phyloP scores from a whole-genome alignment of 108 stramenopile genomes.

The Aurantiochytrium sp. region DNA sequence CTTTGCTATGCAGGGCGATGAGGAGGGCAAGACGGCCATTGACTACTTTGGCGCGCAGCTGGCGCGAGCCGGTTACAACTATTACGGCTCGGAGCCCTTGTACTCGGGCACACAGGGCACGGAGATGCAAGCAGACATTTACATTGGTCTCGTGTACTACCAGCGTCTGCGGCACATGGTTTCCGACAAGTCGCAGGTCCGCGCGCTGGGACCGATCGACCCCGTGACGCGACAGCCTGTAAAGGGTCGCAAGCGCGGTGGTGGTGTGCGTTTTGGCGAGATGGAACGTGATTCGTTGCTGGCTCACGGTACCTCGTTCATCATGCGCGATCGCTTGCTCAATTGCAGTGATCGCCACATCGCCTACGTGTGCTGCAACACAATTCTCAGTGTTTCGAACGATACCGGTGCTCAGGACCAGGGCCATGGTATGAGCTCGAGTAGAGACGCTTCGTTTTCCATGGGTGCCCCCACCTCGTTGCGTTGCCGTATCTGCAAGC shows the following conservation, averaged over 20 bases:
- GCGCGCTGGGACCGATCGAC: slow-evolving; percentile 88
- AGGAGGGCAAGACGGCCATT: slow-evolving; percentile 68
- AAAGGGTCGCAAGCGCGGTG: slow-evolving; percentile 95
- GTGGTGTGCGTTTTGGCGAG: slow-evolving; percentile 95
- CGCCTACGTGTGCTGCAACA: slow-evolving; percentile 88
- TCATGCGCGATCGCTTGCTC: slow-evolving; percentile 85
- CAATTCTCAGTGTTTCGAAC: slow-evolving; percentile 60
- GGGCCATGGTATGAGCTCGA: too few relatives aligned
- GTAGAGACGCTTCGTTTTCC: too few relatives aligned
- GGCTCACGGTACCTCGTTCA: slow-evolving; percentile 85
- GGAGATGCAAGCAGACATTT: slow-evolving; percentile 93
- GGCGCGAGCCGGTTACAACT: slow-evolving; percentile 85
- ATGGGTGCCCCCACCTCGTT: background rate
- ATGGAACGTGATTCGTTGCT: slow-evolving; percentile 98
- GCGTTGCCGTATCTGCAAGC: background rate
- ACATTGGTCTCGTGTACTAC: slow-evolving; percentile 96
- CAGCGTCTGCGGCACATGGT: slow-evolving; percentile 99
- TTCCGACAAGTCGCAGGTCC: slow-evolving; percentile 96
- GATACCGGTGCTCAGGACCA: background rate
- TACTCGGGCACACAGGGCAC: slow-evolving; percentile 95
- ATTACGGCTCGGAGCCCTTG: slow-evolving; percentile 94
- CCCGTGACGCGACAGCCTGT: slow-evolving; percentile 93
- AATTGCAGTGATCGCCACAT: slow-evolving; percentile 89
- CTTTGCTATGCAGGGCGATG: slow-evolving; percentile 88
- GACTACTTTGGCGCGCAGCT: slow-evolving; percentile 99